Evolutionary conservation across 2,329 filamentous ascomycete species (phyloP).

Genomic region (Pyricularia pennisetigena): DNA sequence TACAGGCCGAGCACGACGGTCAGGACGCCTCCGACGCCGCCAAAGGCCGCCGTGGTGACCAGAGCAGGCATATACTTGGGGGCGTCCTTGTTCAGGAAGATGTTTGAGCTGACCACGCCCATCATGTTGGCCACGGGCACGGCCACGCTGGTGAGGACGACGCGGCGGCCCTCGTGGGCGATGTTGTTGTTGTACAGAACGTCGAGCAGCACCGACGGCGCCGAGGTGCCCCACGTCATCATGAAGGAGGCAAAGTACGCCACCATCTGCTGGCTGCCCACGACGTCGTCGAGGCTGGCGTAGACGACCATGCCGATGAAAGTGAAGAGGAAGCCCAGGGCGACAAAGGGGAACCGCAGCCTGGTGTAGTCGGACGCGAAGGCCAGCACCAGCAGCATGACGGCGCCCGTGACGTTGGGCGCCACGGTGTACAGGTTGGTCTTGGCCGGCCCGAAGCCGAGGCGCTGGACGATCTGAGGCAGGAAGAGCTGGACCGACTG

Average conservation of each 20-base stretch:
- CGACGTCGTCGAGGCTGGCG: constrained; percentile 52
- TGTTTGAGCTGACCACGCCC: constrained; percentile 60
- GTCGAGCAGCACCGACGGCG: constrained; percentile 60
- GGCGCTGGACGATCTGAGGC: constrained; percentile 13
- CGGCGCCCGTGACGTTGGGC: constrained; percentile 65
- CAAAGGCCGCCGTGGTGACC: constrained; percentile 54
- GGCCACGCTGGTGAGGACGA: constrained; percentile 11
- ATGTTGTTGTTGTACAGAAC: constrained; percentile 58
- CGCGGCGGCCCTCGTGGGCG: constrained; percentile 12
- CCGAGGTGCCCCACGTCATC: constrained; percentile 73
- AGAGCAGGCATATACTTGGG: constrained; percentile 59
- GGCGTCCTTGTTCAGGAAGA: constrained; percentile 52
- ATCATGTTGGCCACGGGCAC: constrained; percentile 48
- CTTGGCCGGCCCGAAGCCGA: constrained; percentile 27
- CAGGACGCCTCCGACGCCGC: constrained; percentile 45
- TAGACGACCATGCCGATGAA: constrained; percentile 74
- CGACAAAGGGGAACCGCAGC: constrained; percentile 66
- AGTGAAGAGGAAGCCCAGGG: constrained; percentile 62
- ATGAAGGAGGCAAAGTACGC: constrained; percentile 72
- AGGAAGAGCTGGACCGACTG: constrained; percentile 32
- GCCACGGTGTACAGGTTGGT: constrained; percentile 78
- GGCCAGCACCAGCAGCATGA: constrained; percentile 62
- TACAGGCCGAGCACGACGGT: constrained; percentile 47
- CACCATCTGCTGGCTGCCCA: constrained; percentile 48
- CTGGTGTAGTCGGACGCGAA: constrained; percentile 58